These are phyloP conservation scores for Uronychia setigera DNA, from an alignment of 73 alveolate genomes.

Conservation along the genomic window DNA sequence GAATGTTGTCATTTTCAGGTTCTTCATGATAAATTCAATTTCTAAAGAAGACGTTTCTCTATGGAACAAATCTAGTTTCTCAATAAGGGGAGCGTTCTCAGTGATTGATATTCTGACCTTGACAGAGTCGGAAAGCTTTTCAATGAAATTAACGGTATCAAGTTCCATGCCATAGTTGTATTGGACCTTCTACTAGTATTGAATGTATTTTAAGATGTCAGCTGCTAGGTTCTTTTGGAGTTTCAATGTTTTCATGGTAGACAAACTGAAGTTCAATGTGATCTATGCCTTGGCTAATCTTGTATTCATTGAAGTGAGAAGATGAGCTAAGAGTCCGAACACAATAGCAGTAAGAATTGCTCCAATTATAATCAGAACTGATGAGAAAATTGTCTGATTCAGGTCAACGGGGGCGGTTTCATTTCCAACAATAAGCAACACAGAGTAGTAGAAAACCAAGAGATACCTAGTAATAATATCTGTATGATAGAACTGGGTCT, in stretches of 20 bases:
- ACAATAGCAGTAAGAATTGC: slow-evolving; percentile 54
- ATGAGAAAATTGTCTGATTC: slow-evolving; percentile 37
- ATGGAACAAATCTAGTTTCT: not conserved
- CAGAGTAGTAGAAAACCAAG: slow-evolving; percentile 55
- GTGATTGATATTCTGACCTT: not conserved
- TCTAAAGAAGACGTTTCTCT: slow-evolving; percentile 29
- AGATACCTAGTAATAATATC: slow-evolving; percentile 23
- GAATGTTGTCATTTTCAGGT: slow-evolving; percentile 13
- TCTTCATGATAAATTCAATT: slow-evolving; percentile 19
- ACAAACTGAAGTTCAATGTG: slow-evolving; percentile 15
- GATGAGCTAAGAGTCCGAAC: slow-evolving; percentile 68
- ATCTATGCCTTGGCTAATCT: slow-evolving; percentile 37
- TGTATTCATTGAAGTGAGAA: slow-evolving; percentile 50
- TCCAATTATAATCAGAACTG: slow-evolving; percentile 50
- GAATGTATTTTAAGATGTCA: slow-evolving; percentile 15
- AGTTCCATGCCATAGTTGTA: not conserved
- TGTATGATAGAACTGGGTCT: slow-evolving; percentile 24
- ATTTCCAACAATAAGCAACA: slow-evolving; percentile 51
- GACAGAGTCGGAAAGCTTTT: not conserved
- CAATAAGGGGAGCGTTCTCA: not conserved
- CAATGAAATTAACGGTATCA: not conserved
- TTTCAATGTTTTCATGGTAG: slow-evolving; percentile 47
- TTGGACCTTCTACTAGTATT: slow-evolving; percentile 4
- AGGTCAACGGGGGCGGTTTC: slow-evolving; percentile 44
- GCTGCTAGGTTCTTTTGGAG: slow-evolving; percentile 18